A percentile compares a stretch with the other conserved stretches of the same genome.
phyloP scores from a whole-genome alignment of 129 eudicot genomes.

The Saussurea involucrata region DNA sequence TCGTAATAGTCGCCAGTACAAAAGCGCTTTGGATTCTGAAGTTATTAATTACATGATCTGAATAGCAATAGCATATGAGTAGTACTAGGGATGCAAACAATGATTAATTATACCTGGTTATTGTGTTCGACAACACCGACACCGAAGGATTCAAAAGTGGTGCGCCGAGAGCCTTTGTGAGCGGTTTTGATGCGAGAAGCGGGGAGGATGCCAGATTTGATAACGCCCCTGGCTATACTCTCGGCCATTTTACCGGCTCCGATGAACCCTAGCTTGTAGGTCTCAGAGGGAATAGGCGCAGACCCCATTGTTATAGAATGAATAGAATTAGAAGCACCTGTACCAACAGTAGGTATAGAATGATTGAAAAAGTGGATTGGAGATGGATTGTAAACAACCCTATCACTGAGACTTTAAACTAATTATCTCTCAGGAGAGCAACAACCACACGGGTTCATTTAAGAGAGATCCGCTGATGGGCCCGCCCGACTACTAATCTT shows the following conservation, averaged over 20 bases:
- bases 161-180: slow-evolving; percentile 50
- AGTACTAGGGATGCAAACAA: neutral
- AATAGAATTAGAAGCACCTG: neutral
- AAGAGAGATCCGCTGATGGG: too few relatives aligned
- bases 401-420: too few relatives aligned
- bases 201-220: slow-evolving; percentile 71
- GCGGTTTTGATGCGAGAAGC: slow-evolving; percentile 78
- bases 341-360: neutral
- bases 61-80: neutral
- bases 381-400: too few relatives aligned
- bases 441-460: too few relatives aligned
- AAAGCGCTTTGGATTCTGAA: neutral
- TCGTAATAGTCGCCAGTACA: neutral
- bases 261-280: slow-evolving; percentile 83
- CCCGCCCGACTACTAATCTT: too few relatives aligned
- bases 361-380: neutral
- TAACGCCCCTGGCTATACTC: slow-evolving; percentile 86
- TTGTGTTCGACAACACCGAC: slow-evolving; percentile 59
- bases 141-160: slow-evolving; percentile 73
- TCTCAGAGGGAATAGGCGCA: slow-evolving; percentile 47
- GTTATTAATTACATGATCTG: neutral
- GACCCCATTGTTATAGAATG: slow-evolving; percentile 20
- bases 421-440: too few relatives aligned
- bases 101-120: slow-evolving; percentile 39
- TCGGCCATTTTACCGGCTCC: slow-evolving; percentile 99